Percentiles rank a stretch among this genome's conserved stretches.
Conservation (phyloP, 140 eudicot genomes). For the Oenanthe javanica region DNA sequence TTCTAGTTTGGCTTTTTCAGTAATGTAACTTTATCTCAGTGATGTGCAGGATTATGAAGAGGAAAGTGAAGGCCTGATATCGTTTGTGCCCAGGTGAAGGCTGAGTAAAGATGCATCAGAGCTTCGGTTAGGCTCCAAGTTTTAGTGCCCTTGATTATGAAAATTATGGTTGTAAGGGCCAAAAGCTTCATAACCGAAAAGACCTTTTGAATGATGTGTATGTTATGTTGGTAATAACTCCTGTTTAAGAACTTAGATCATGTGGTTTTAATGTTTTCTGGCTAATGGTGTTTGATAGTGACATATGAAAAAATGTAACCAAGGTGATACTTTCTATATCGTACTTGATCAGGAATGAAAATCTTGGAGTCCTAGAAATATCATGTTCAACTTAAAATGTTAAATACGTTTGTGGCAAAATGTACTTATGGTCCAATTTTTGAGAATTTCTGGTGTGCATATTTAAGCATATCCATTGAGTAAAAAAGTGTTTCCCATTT, state of each 20-base stretch:
- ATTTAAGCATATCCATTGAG: no score
- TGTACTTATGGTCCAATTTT: no score
- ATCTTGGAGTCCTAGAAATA: background rate
- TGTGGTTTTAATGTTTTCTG: background rate
- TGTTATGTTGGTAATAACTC: background rate
- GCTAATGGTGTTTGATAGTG: no score
- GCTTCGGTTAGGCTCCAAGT: background rate
- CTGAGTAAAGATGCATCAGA: background rate
- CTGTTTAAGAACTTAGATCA: no score
- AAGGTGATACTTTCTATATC: no score
- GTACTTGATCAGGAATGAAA: background rate
- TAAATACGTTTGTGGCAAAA: no score
- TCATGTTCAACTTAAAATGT: background rate
- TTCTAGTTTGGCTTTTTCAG: background rate
- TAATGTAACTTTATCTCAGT: background rate
- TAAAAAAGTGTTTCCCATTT: no score
- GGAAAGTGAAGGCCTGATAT: constrained; percentile 8
- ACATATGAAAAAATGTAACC: no score
- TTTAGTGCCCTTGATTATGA: background rate
- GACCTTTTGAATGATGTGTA: background rate
- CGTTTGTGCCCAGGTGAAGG: background rate
- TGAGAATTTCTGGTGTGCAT: background rate
- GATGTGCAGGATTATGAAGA: constrained; percentile 9
- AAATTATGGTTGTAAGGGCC: background rate
- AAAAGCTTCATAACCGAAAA: background rate